Conservation (phyloP, 2,329 filamentous ascomycete species). For the Venturia carpophila region DNA sequence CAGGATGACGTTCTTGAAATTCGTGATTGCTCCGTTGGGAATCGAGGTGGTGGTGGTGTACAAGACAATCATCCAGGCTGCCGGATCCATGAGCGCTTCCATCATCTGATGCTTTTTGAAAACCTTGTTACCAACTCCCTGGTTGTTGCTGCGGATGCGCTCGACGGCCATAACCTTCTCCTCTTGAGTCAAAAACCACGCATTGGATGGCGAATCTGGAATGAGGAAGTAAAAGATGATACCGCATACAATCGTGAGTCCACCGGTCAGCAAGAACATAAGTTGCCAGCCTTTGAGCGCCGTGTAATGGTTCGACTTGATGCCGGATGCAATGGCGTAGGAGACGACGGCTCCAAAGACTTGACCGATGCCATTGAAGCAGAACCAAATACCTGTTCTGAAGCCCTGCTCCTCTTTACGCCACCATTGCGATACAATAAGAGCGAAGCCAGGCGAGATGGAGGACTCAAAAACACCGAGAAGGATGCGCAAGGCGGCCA, state of each 20-base stretch:
- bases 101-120: conserved; percentile 30
- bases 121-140: conserved; percentile 48
- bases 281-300: conserved; percentile 38
- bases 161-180: conserved; percentile 44
- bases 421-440: conserved; percentile 9
- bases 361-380: conserved; percentile 10
- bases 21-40: neutral
- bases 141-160: conserved; percentile 43
- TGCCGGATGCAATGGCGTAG: conserved; percentile 13
- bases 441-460: conserved; percentile 31
- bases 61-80: conserved; percentile 1
- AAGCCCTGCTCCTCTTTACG: conserved; percentile 2
- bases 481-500: conserved; percentile 32
- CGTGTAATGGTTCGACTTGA: conserved; percentile 12
- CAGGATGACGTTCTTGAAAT: conserved; percentile 7
- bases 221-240: conserved; percentile 33
- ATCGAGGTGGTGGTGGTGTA: neutral
- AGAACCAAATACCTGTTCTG: conserved; percentile 14
- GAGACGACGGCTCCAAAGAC: conserved; percentile 15
- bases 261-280: conserved; percentile 51
- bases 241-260: conserved; percentile 32
- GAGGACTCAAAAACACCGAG: conserved; percentile 31
- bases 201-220: conserved; percentile 39
- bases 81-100: conserved; percentile 8
- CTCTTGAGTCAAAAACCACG: conserved; percentile 35